Evolutionary conservation across 2,329 filamentous ascomycete species (phyloP).

Genomic region (Paecilomyces sp.): DNA sequence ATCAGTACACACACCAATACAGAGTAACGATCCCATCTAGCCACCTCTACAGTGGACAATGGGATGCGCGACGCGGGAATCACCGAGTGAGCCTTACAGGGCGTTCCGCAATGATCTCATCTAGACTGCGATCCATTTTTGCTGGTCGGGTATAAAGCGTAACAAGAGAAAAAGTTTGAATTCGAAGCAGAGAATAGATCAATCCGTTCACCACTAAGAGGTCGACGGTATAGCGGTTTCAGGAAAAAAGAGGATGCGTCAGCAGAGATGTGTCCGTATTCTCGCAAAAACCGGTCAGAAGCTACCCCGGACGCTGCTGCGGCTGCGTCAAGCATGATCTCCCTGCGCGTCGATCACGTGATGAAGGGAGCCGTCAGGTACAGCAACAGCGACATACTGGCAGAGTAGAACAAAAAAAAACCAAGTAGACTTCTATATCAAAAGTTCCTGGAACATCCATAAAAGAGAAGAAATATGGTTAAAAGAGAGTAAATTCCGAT

Average conservation of each 20-base stretch:
- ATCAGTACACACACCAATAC: not conserved
- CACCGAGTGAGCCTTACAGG: conserved; percentile 37
- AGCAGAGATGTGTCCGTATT: not conserved
- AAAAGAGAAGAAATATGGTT: not conserved
- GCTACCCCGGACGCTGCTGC: not conserved
- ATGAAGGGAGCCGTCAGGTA: not conserved
- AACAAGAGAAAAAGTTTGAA: not conserved
- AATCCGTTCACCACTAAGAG: not conserved
- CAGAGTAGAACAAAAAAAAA: no score
- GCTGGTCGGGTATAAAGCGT: not conserved
- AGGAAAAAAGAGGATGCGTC: not conserved
- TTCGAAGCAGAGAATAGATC: not conserved
- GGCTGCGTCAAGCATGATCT: not conserved
- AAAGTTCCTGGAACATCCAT: not conserved
- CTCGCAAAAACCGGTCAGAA: not conserved
- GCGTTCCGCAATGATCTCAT: conserved; percentile 57
- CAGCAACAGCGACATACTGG: no score
- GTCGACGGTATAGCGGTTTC: not conserved
- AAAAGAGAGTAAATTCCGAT: not conserved
- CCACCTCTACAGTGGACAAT: not conserved
- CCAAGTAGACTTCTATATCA: not conserved
- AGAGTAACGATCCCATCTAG: not conserved
- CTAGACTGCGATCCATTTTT: conserved; percentile 57
- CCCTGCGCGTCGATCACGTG: not conserved
- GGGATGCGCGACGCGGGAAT: not conserved